Base-by-base conservation (phyloP, 352 stramenopile species). In the Detonula confervacea region DNA sequence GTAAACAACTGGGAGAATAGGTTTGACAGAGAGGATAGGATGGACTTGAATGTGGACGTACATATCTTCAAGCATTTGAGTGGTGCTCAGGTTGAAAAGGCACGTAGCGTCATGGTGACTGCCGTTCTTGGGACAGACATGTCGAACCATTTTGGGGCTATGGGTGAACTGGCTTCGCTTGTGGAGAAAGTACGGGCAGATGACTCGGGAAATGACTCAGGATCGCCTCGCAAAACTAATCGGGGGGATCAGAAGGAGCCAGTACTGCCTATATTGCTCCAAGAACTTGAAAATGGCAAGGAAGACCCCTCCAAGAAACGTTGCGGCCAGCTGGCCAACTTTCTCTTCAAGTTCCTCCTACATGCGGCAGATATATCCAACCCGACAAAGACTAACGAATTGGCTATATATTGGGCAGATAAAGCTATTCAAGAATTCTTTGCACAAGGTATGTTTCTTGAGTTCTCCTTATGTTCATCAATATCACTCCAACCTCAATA, bases 91-190 rank as follows among this genome's bases (percentile, higher is more conserved):
- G 3, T 39, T n/a, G 54, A 61, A 14, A 47, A 8, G 73, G 89
- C 25, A 61, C 75, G 18, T 35, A 49, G 3, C 81, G 66, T 7
- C 70, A 89, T 91, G 22, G 71, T 81, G n/a, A 47, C 37, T 9
- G 49, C 80, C 0, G 86, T 91, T 57, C 44, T 91, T 14, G 60
- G 62, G 54, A 91, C 86, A 27, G 86, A 91, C 68, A 91, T 91
- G 86, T 64, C 60, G 22, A 44, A 77, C 14, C 86, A 91, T 63
- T 88, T 89, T 65, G 39, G 55, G 27, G 52, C 54, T 27, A 57
- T 87, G n/a, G 68, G 35, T 44, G 61, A 74, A 18, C 78, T 86
- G 39, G 68, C 75, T 47, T 44, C 54, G 46, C 44, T 27, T 0
- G 27, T 49, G 2, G 6, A 4, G 8, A 49, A 4, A 18, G n/a